phyloP scores from a whole-genome alignment of 257 asterid species.

The Hygrophila difformis region DNA sequence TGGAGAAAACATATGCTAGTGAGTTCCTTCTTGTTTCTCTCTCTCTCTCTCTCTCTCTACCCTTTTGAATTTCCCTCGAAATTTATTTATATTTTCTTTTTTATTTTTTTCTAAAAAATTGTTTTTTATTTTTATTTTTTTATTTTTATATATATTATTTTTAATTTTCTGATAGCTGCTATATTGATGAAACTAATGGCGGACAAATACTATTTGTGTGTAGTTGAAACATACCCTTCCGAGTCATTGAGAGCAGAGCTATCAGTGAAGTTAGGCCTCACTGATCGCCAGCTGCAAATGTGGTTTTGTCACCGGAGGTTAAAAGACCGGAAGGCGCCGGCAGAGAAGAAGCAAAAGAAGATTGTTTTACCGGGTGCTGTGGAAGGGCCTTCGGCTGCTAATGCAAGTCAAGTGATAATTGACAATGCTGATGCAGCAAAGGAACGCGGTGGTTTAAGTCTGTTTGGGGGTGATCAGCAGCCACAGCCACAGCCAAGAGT shows the following conservation, averaged over 20 bases:
- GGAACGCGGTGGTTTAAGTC: slow-evolving; percentile 34
- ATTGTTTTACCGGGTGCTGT: slow-evolving; percentile 28
- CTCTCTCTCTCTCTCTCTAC: neutral
- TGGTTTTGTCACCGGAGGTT: slow-evolving; percentile 96
- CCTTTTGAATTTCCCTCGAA: neutral
- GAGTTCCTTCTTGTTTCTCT: slow-evolving; percentile 17
- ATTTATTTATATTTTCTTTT: neutral
- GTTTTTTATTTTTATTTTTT: too few relatives aligned
- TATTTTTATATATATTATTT: too few relatives aligned
- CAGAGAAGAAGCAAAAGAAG: slow-evolving; percentile 45
- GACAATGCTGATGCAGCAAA: slow-evolving; percentile 29
- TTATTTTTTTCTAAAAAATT: too few relatives aligned
- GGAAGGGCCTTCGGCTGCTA: slow-evolving; percentile 34
- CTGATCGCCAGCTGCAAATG: slow-evolving; percentile 93
- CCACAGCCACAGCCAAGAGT: slow-evolving; percentile 30
- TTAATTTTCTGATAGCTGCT: neutral
- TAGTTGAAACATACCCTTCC: slow-evolving; percentile 73
- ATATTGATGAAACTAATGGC: slow-evolving; percentile 9
- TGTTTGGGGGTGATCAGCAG: slow-evolving; percentile 30
- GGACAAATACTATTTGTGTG: slow-evolving; percentile 7
- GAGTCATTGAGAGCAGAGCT: slow-evolving; percentile 74
- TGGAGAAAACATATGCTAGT: slow-evolving; percentile 77
- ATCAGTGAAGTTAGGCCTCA: slow-evolving; percentile 61
- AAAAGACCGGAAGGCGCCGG: slow-evolving; percentile 66
- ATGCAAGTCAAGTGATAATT: slow-evolving; percentile 20